Evolutionary conservation across 441 rosid genomes (phyloP).

Genomic region (Omphalea diandra): DNA sequence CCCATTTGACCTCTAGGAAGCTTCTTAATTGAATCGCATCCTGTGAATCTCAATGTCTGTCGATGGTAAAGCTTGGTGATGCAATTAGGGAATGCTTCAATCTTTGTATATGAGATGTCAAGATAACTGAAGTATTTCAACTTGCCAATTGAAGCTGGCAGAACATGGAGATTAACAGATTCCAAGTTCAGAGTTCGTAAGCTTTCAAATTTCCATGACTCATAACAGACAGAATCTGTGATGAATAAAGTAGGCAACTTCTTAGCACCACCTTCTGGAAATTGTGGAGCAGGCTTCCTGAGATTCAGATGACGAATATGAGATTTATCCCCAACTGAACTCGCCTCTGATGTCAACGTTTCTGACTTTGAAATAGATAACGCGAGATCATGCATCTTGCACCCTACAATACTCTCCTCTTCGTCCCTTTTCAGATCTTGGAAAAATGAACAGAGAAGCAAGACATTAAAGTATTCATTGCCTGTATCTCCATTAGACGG

Average conservation of each 20-base stretch:
- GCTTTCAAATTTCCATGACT: conserved; percentile 1
- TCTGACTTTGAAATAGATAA: conserved; percentile 9
- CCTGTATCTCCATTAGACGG: conserved; percentile 22
- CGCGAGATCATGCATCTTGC: conserved; percentile 39
- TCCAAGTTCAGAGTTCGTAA: conserved; percentile 22
- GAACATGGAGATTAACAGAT: not conserved
- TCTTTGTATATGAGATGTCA: conserved; percentile 22
- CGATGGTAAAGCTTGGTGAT: conserved; percentile 27
- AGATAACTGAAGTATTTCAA: conserved; percentile 22
- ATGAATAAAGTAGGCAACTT: conserved; percentile 14
- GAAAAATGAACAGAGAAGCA: conserved; percentile 24
- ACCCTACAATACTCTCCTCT: conserved; percentile 1
- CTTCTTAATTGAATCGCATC: conserved; percentile 13
- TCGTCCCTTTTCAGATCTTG: conserved; percentile 28
- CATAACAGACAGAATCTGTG: not conserved
- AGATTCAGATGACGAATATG: conserved; percentile 10
- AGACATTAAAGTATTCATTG: conserved; percentile 17
- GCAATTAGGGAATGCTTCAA: conserved; percentile 21
- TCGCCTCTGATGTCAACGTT: not conserved
- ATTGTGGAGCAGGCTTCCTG: no score
- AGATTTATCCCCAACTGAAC: not conserved
- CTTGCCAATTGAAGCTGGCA: conserved; percentile 15
- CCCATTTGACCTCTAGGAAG: conserved; percentile 19
- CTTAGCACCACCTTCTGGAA: not conserved
- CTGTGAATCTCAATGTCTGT: conserved; percentile 21